Conservation (phyloP, 306 rosid genomes). For the Adenanthera pavonina region DNA sequence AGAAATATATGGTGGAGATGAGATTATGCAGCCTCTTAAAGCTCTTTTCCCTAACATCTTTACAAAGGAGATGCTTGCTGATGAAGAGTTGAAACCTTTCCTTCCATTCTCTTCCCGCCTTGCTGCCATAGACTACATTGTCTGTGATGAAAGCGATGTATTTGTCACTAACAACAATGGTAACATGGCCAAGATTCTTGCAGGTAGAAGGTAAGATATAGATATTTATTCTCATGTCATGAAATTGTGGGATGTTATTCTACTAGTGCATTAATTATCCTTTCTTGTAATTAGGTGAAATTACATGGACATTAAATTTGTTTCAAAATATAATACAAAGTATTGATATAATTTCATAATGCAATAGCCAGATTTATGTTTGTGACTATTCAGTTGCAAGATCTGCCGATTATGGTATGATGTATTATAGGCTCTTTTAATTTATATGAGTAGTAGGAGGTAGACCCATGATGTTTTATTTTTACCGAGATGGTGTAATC, state of each 20-base stretch:
- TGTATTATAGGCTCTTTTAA: constrained; percentile 34
- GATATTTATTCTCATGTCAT: constrained; percentile 20
- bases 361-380: constrained; percentile 21
- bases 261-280: constrained; percentile 1
- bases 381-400: constrained; percentile 32
- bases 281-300: constrained; percentile 8
- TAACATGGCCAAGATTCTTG: constrained; percentile 98
- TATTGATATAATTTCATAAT: not conserved
- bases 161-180: constrained; percentile 97
- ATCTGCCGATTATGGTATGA: not conserved
- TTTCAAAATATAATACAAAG: constrained; percentile 20
- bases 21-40: constrained; percentile 86
- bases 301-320: not conserved
- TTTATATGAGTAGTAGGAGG: constrained; percentile 4
- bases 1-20: constrained; percentile 97
- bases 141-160: constrained; percentile 92
- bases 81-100: constrained; percentile 84
- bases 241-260: constrained; percentile 26
- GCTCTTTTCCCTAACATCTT: constrained; percentile 92
- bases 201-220: constrained; percentile 83
- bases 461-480: constrained; percentile 12
- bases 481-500: not conserved
- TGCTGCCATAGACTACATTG: constrained; percentile 96
- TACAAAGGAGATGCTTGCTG: constrained; percentile 91
- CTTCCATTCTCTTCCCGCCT: constrained; percentile 93